Evolutionary conservation across 2,329 filamentous ascomycete genomes (phyloP).

Genomic region (Aspergillus tamarii): DNA sequence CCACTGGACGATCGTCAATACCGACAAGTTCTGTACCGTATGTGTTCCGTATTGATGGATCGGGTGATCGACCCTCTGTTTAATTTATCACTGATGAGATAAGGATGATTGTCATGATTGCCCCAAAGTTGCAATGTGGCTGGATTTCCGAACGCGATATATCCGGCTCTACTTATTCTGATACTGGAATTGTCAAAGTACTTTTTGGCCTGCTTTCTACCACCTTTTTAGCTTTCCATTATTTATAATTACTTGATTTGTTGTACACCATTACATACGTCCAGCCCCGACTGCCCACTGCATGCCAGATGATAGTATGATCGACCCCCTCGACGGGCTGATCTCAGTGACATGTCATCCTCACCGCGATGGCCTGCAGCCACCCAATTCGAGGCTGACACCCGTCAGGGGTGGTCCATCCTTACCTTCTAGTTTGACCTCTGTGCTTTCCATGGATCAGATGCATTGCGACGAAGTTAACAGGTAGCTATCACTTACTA

Average conservation of each 20-base stretch:
- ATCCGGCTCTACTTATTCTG: not conserved
- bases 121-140: not conserved
- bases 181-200: not conserved
- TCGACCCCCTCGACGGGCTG: not conserved
- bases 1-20: not conserved
- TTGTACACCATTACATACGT: not conserved
- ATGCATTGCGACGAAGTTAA: not conserved
- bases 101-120: not conserved
- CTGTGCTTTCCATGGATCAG: not conserved
- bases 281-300: not conserved
- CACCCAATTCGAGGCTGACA: slow-evolving; percentile 5
- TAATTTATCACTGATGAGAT: slow-evolving; percentile 6
- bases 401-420: not conserved
- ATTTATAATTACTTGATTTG: not conserved
- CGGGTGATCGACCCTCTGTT: not conserved
- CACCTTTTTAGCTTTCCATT: not conserved
- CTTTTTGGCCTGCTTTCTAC: not conserved
- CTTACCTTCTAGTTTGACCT: not conserved
- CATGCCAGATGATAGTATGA: not conserved
- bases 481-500: not conserved
- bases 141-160: not conserved
- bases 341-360: slow-evolving; percentile 5
- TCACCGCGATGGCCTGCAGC: not conserved
- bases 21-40: not conserved
- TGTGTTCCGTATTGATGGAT: slow-evolving; percentile 1